phyloP scores from a whole-genome alignment of 805 yeast genomes.

The Wickerhamiella azymoides region DNA sequence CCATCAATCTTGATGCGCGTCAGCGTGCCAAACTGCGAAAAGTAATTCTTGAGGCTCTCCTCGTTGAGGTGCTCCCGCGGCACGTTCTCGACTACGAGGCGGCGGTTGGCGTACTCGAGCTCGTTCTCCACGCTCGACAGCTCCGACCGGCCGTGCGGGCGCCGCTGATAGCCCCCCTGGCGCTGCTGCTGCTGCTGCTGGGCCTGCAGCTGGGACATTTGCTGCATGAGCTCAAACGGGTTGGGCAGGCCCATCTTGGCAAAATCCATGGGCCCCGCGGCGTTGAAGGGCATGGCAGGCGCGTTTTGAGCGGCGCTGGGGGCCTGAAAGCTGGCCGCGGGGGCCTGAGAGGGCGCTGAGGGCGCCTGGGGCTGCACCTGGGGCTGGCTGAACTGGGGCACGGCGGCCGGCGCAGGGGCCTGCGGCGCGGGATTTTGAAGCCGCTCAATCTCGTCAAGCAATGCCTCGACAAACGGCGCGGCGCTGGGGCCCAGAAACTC shows the following conservation, averaged over 20 bases:
- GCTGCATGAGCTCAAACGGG: not conserved
- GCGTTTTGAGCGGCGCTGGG: too few species aligned
- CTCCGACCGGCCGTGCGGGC: conserved; percentile 4
- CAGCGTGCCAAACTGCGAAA: conserved; percentile 31
- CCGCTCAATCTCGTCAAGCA: conserved; percentile 23
- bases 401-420: conserved; percentile 6
- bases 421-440: conserved; percentile 5
- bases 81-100: conserved; percentile 31
- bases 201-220: not conserved
- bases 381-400: not conserved
- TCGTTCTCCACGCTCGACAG: conserved; percentile 16
- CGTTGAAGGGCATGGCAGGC: conserved; percentile 15
- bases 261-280: not conserved
- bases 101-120: conserved; percentile 21
- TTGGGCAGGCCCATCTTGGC: not conserved
- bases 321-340: too few species aligned
- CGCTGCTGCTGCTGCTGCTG: conserved; percentile 8
- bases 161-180: not conserved
- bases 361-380: conserved; percentile 1
- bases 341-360: conserved; percentile 20
- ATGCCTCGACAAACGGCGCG: conserved; percentile 23
- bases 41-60: conserved; percentile 24
- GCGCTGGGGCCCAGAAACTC: conserved; percentile 30
- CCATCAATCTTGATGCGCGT: conserved; percentile 22
- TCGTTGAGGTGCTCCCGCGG: conserved; percentile 32